phyloP scores from a whole-genome alignment of 257 asterid genomes.

The Jacaranda mimosifolia region DNA sequence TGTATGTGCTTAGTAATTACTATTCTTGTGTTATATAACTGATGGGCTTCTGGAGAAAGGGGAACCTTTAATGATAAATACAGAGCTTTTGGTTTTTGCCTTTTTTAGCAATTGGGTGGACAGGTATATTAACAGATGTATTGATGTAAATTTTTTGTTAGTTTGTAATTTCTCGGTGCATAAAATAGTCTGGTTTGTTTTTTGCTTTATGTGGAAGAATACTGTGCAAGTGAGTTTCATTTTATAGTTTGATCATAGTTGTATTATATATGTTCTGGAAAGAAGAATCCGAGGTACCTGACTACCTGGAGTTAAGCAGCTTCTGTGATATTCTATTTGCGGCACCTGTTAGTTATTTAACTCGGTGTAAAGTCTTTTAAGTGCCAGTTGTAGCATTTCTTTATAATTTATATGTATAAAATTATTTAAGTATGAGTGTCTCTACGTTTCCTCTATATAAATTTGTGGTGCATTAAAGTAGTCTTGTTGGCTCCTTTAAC shows the following conservation, averaged over 20 bases:
- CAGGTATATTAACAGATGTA: neutral
- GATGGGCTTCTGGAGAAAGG: too few species aligned
- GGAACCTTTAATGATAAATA: neutral
- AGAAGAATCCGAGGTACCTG: neutral
- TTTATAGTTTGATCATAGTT: neutral
- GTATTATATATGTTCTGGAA: neutral
- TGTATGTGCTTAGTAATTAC: neutral
- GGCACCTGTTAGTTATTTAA: neutral
- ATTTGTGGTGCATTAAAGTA: neutral
- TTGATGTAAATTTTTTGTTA: neutral
- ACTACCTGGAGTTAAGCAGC: neutral
- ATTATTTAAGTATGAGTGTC: neutral
- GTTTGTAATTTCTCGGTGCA: neutral
- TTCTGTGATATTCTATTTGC: neutral
- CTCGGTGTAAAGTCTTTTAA: neutral
- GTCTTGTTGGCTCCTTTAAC: slow-evolving; percentile 13
- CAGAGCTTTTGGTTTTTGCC: neutral
- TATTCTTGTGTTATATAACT: neutral
- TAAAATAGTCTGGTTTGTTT: neutral
- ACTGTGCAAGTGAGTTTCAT: neutral
- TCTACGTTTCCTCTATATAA: neutral
- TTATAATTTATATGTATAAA: neutral
- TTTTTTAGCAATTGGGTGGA: neutral
- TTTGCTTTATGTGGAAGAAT: neutral
- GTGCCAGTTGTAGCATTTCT: slow-evolving; percentile 10